A percentile compares a stretch with the other conserved stretches of the same genome.
These are phyloP conservation scores for Hevea brasiliensis DNA, from an alignment of 345 rosid species.

Conservation along the genomic window DNA sequence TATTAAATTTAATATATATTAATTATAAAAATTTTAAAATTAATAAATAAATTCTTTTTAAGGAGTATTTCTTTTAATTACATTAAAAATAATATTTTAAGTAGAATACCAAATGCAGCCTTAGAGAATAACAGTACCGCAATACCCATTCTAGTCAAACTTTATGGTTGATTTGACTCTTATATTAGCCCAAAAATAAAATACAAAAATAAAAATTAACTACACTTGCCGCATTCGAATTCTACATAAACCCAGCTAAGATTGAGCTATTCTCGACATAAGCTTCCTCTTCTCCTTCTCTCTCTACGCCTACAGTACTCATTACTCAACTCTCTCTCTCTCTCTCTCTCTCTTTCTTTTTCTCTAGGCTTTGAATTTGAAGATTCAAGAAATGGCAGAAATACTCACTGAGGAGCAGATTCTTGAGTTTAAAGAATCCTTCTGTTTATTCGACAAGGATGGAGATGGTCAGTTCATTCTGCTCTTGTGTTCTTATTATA, in stretches of 20 bases:
- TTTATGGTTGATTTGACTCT: slow-evolving; percentile 30
- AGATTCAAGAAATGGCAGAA: slow-evolving; percentile 26
- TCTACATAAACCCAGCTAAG: slow-evolving; percentile 58
- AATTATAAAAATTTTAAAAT: too few species aligned
- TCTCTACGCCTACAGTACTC: not conserved
- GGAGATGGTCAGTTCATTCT: slow-evolving; percentile 51
- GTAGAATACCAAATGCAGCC: too few species aligned
- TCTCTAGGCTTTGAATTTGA: not conserved
- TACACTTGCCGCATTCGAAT: slow-evolving; percentile 17
- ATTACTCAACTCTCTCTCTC: not conserved
- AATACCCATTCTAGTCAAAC: slow-evolving; percentile 13
- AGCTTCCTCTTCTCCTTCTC: not conserved
- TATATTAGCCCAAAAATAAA: not conserved
- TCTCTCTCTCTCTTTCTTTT: not conserved
- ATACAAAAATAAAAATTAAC: not conserved
- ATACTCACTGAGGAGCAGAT: slow-evolving; percentile 57
- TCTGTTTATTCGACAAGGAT: slow-evolving; percentile 69
- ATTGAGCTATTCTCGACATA: slow-evolving; percentile 40
- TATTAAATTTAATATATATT: too few species aligned
- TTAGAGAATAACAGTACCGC: too few species aligned
- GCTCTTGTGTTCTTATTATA: too few species aligned
- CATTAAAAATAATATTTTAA: too few species aligned
- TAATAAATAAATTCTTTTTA: too few species aligned
- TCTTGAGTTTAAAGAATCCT: slow-evolving; percentile 72
- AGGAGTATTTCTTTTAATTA: too few species aligned